phyloP scores from a whole-genome alignment of 352 stramenopile genomes.

The Pythium guiyangense region DNA sequence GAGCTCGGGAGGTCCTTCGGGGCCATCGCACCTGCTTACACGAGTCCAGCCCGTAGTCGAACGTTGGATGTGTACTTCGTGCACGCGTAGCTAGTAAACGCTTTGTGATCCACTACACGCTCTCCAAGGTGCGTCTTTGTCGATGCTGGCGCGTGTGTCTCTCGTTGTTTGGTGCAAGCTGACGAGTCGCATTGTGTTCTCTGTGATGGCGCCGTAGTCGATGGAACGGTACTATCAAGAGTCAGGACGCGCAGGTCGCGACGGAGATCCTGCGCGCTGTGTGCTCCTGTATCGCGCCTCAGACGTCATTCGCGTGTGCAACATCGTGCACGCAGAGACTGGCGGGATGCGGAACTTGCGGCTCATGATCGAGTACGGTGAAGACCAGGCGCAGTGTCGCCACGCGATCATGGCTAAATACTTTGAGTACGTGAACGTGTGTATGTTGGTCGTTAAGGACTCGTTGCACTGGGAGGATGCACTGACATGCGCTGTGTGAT shows the following conservation, averaged over 20 bases:
- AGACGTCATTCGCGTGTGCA: conserved; percentile 73
- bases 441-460: too few relatives aligned
- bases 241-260: conserved; percentile 92
- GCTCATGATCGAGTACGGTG: conserved; percentile 62
- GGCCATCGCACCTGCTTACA: too few relatives aligned
- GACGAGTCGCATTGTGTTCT: background rate
- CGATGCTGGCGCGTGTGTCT: background rate
- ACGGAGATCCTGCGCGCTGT: conserved; percentile 87
- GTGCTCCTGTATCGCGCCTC: conserved; percentile 80
- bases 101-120: conserved; percentile 89
- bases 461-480: background rate
- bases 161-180: background rate
- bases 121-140: conserved; percentile 49
- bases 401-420: conserved; percentile 48
- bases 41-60: too few relatives aligned
- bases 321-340: conserved; percentile 55
- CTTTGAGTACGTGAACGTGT: conserved; percentile 40
- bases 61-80: too few relatives aligned
- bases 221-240: conserved; percentile 98
- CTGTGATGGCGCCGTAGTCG: conserved; percentile 28
- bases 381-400: conserved; percentile 29
- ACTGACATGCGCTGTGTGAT: background rate
- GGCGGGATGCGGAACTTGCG: conserved; percentile 62
- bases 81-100: too few relatives aligned
- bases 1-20: too few relatives aligned